Conservation (phyloP, 164 flowering plant genomes). For the Kingdonia uniflora region DNA sequence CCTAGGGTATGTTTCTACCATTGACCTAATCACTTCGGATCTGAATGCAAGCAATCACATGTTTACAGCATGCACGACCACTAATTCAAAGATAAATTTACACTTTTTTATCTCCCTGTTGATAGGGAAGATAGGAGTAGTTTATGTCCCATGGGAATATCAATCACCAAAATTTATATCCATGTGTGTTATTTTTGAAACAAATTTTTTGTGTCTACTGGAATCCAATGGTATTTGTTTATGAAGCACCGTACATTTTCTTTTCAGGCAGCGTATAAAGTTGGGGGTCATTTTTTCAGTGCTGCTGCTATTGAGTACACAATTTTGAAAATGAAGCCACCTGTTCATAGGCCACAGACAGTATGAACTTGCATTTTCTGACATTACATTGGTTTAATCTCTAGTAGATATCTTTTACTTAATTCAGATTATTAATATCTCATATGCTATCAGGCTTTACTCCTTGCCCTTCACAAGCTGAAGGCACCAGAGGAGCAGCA, state of each 20-base stretch:
- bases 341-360: slow-evolving; percentile 66
- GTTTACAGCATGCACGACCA: too few relatives aligned
- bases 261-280: slow-evolving; percentile 68
- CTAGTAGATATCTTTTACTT: neutral
- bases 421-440: slow-evolving; percentile 2
- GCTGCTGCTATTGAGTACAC: slow-evolving; percentile 67
- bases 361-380: slow-evolving; percentile 24
- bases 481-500: slow-evolving; percentile 56
- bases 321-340: slow-evolving; percentile 75
- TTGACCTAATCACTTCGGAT: too few relatives aligned
- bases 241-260: neutral
- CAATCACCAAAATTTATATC: too few relatives aligned
- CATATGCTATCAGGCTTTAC: slow-evolving; percentile 44
- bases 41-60: too few relatives aligned
- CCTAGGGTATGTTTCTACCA: too few relatives aligned
- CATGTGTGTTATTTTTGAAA: too few relatives aligned
- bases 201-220: too few relatives aligned
- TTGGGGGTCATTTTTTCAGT: slow-evolving; percentile 67
- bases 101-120: too few relatives aligned
- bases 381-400: neutral
- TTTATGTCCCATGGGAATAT: too few relatives aligned
- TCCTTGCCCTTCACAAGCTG: slow-evolving; percentile 65
- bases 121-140: too few relatives aligned
- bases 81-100: too few relatives aligned
- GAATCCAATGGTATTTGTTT: neutral